phyloP scores from a whole-genome alignment of 1,284 basidiomycete genomes.

The Naganishia liquefaciens region DNA sequence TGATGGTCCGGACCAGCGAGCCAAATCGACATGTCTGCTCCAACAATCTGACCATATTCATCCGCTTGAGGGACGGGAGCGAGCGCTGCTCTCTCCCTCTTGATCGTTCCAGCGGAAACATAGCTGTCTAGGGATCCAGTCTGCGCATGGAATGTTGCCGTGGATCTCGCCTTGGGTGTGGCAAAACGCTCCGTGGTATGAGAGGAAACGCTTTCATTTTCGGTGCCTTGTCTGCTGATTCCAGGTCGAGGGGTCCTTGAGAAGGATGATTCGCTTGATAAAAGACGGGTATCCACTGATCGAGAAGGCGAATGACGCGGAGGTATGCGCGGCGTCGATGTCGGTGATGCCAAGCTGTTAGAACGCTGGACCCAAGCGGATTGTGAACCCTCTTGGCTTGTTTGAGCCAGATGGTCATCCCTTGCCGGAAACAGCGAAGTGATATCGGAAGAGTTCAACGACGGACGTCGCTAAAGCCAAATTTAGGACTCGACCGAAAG shows the following conservation, averaged over 20 bases:
- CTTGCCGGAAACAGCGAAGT: constrained; percentile 4
- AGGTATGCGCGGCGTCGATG: constrained; percentile 39
- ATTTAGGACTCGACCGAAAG: neutral
- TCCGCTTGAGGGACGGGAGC: constrained; percentile 20
- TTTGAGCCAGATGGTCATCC: constrained; percentile 6
- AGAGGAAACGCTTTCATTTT: constrained; percentile 5
- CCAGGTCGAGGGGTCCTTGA: constrained; percentile 29
- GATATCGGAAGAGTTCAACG: neutral
- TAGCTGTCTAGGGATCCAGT: constrained; percentile 10
- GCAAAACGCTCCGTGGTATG: constrained; percentile 9
- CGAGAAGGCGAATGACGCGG: constrained; percentile 46
- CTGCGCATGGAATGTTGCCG: constrained; percentile 12
- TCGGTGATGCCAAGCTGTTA: constrained; percentile 43
- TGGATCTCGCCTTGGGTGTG: constrained; percentile 15
- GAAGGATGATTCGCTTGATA: constrained; percentile 39
- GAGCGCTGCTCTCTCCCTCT: neutral
- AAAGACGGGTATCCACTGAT: constrained; percentile 49
- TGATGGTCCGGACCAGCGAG: constrained; percentile 55
- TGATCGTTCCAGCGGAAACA: constrained; percentile 2
- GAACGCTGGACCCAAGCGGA: constrained; percentile 38
- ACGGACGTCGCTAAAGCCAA: constrained; percentile 10
- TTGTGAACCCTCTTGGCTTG: constrained; percentile 22
- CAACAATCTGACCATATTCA: constrained; percentile 9
- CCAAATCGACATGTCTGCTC: constrained; percentile 47
- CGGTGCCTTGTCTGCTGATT: constrained; percentile 2